Conservation (phyloP, 306 rosid genomes). For the barrel medic (Medicago truncatula) region DNA sequence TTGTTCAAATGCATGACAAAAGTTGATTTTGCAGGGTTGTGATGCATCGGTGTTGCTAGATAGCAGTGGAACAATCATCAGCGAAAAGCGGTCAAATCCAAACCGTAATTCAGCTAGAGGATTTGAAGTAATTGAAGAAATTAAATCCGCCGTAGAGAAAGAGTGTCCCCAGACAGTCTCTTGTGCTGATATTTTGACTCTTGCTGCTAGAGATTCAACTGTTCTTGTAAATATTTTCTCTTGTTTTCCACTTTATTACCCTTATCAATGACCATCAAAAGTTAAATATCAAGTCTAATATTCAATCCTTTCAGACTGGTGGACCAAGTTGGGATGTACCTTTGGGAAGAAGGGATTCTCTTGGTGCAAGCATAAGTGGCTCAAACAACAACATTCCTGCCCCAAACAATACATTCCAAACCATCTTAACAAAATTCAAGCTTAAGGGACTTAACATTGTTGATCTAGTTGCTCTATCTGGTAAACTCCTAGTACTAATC, state of each 20-base stretch:
- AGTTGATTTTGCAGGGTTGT: conserved; percentile 73
- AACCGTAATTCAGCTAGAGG: conserved; percentile 82
- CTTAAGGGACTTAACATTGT: conserved; percentile 76
- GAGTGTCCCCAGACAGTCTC: conserved; percentile 84
- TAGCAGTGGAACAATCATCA: conserved; percentile 66
- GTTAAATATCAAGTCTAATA: conserved; percentile 16
- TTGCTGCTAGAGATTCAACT: conserved; percentile 92
- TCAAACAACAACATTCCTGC: conserved; percentile 97
- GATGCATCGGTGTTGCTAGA: conserved; percentile 85
- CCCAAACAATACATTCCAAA: conserved; percentile 91
- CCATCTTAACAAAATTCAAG: conserved; percentile 86
- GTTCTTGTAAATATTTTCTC: conserved; percentile 56
- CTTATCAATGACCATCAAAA: conserved; percentile 10
- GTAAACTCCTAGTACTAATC: conserved; percentile 47
- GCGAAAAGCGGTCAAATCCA: conserved; percentile 86
- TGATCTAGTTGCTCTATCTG: conserved; percentile 90
- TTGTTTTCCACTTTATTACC: conserved; percentile 20
- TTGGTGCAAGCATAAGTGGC: conserved; percentile 81
- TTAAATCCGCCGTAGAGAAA: conserved; percentile 87
- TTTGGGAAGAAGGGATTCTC: conserved; percentile 87
- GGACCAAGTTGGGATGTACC: conserved; percentile 91
- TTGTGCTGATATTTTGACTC: conserved; percentile 87
- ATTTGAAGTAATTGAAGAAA: conserved; percentile 81
- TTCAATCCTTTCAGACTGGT: conserved; percentile 60
- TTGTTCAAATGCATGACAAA: conserved; percentile 22